phyloP scores from a whole-genome alignment of 2,329 filamentous ascomycete species.

The Exophiala sideris region DNA sequence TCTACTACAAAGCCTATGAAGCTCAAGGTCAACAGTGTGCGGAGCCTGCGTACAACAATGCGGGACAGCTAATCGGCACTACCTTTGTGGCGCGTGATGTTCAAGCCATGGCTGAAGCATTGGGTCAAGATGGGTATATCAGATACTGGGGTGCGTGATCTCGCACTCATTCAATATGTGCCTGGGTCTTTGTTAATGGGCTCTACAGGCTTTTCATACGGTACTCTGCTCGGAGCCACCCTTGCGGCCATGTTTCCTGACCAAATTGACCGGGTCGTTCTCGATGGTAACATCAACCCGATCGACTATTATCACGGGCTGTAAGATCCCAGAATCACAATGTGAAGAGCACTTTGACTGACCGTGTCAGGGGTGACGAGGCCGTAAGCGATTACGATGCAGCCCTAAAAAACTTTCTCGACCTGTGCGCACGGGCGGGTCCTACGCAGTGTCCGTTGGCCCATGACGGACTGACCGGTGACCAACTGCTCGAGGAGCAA shows the following conservation, averaged over 20 bases:
- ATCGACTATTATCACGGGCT: background rate
- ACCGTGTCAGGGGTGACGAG: background rate
- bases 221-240: constrained; percentile 29
- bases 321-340: background rate
- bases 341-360: background rate
- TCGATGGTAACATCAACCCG: constrained; percentile 10
- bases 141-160: constrained; percentile 36
- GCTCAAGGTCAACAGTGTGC: background rate
- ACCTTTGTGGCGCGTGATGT: constrained; percentile 46
- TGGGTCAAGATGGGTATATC: constrained; percentile 9
- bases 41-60: background rate
- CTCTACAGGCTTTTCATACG: constrained; percentile 30
- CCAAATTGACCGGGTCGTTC: constrained; percentile 7
- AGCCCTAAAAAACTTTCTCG: constrained; percentile 53
- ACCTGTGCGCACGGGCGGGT: constrained; percentile 38
- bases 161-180: background rate
- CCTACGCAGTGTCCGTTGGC: constrained; percentile 5
- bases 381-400: constrained; percentile 29
- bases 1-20: background rate
- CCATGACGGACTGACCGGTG: constrained; percentile 4
- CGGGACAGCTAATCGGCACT: constrained; percentile 34
- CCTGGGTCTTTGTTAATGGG: background rate
- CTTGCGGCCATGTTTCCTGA: constrained; percentile 28
- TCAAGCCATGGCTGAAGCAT: constrained; percentile 7
- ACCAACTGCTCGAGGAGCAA: constrained; percentile 7